Evolutionary conservation across 208 protist genomes (phyloP), one percentile per base, ranked within the genome.

Genomic region (Wallacemonas sp.): DNA sequence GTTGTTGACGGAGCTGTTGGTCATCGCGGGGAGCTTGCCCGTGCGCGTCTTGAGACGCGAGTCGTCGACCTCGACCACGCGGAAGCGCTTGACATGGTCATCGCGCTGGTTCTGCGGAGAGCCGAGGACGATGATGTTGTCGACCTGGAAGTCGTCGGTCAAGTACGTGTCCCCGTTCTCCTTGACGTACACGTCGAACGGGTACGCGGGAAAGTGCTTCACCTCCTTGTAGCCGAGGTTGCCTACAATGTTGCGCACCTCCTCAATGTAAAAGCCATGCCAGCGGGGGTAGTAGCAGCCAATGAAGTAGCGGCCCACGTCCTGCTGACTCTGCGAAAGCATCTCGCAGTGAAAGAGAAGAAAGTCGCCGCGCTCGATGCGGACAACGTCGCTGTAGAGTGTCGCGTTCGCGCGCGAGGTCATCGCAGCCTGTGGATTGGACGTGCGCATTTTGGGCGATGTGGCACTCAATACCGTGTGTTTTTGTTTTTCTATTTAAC

Each of bases 271-370:
- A 49, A 97, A 91, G 32, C 77, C 83, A 32, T 89, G 88, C 88
- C 88, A 97, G 31, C 92, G 87, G 5, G 92, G 92, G 69, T 91
- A 95, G 75, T 95, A 97, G 67, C 76, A 83, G 26, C 92, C 92
- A 23, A 91, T 88, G 72, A 97, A 97, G 72, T 92, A 94, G 3
- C 92, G 89, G 57, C 89, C 70, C 50, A 82, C 80, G 65, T 97
- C 92, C 8, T 65, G 63, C 32, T 70, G 74, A 57, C 79, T 44
- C 28, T 92, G 78, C 0, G 82, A 93, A 42, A 95, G 81, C 63
- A 81, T 72, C 61, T 89, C 81, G 59, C 87, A 93, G 65, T 92
- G 86, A 61, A 97, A 95, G 20, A 79, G 74, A 14, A 97, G 55
- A 49, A 82, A 91, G 67, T 95, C 89, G 28, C 81, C 84, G 1